Percentiles rank a stretch among this genome's conserved stretches.
phyloP scores from a whole-genome alignment of 495 filamentous ascomycete species.

The Delitschia confertaspora region DNA sequence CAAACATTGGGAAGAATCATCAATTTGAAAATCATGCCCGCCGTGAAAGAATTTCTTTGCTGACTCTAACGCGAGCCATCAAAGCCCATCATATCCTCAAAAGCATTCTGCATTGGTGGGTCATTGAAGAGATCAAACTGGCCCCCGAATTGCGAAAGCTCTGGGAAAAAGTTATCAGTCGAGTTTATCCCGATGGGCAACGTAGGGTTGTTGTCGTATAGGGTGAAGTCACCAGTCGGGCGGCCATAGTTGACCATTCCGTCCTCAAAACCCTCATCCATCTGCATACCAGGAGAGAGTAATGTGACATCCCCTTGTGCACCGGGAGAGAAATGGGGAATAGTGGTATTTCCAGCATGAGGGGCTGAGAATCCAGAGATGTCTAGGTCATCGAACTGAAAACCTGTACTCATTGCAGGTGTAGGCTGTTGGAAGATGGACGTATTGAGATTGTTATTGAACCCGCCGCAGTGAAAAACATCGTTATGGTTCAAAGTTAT shows the following conservation, averaged over 20 bases:
- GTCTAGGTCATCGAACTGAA: constrained; percentile 16
- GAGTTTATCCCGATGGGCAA: neutral
- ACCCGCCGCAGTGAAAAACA: constrained; percentile 24
- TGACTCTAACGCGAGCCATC: constrained; percentile 1
- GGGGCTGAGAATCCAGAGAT: constrained; percentile 10
- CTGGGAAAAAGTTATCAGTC: constrained; percentile 20
- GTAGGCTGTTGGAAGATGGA: constrained; percentile 28
- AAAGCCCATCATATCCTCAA: constrained; percentile 23
- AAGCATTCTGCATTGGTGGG: constrained; percentile 1
- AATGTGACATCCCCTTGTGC: constrained; percentile 25
- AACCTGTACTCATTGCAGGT: constrained; percentile 20
- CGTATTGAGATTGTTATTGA: constrained; percentile 7
- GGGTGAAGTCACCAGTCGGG: constrained; percentile 20
- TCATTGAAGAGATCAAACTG: constrained; percentile 21
- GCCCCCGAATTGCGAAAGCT: constrained; percentile 20
- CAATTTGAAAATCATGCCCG: neutral
- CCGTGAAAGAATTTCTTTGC: neutral
- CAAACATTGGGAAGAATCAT: neutral
- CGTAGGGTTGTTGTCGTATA: constrained; percentile 14
- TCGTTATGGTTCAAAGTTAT: constrained; percentile 25
- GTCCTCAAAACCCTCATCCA: constrained; percentile 25
- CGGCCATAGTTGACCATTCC: constrained; percentile 7
- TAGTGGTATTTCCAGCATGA: neutral
- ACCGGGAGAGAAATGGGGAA: constrained; percentile 23
- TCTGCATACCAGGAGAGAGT: constrained; percentile 23